A percentile compares a stretch with the other conserved stretches of the same genome.
Conservation (phyloP, 2,329 filamentous ascomycete genomes). For the Ustulina deusta region DNA sequence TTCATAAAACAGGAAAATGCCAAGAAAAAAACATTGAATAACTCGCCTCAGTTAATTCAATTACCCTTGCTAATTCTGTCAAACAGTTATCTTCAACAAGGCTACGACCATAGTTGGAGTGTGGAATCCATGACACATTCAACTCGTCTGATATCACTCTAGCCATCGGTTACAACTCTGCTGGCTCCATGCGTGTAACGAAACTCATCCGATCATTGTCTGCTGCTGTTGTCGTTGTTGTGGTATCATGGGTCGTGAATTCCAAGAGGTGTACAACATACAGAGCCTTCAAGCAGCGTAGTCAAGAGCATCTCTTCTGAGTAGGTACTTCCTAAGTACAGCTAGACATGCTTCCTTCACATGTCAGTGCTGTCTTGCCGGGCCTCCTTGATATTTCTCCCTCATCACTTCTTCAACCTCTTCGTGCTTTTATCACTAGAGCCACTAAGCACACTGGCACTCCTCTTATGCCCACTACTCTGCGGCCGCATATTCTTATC, state of each 20-base stretch:
- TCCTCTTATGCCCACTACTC: conserved; percentile 75
- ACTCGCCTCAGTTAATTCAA: no score
- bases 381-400: not conserved
- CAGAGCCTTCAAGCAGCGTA: not conserved
- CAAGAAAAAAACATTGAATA: no score
- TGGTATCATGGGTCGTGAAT: conserved; percentile 27
- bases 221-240: conserved; percentile 9
- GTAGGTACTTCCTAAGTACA: conserved; percentile 3
- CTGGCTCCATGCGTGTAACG: not conserved
- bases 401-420: conserved; percentile 63
- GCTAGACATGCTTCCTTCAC: not conserved
- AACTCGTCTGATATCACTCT: not conserved
- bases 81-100: not conserved
- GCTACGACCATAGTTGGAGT: not conserved
- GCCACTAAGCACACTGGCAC: conserved; percentile 82
- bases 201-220: not conserved
- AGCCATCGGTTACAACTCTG: not conserved
- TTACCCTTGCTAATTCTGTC: not conserved
- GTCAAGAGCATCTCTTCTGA: not conserved
- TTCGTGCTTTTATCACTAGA: conserved; percentile 73
- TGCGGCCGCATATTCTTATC: conserved; percentile 52
- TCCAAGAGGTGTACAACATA: not conserved
- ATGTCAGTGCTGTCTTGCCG: not conserved
- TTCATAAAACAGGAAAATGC: no score
- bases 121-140: not conserved